Percentiles rank a stretch among this genome's conserved stretches.
These are phyloP conservation scores for Geum urbanum DNA, from an alignment of 306 rosid genomes.

Conservation along the genomic window DNA sequence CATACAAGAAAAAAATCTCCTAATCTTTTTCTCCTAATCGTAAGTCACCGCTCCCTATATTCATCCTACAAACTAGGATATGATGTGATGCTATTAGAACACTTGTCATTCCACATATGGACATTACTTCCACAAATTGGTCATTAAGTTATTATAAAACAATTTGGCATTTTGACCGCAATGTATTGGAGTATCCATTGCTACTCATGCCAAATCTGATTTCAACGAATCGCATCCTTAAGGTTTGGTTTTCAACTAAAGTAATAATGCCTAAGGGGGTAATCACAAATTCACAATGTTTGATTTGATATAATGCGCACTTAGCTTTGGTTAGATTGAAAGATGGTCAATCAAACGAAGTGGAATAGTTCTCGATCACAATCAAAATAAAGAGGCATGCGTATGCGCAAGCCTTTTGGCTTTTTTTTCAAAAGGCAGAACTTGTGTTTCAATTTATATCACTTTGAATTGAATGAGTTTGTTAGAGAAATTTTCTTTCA, in stretches of 20 bases:
- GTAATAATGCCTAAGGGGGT: conserved; percentile 36
- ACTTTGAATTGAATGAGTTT: conserved; percentile 10
- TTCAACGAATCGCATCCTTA: conserved; percentile 17
- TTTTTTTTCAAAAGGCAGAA: not conserved
- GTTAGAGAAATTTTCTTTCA: not conserved
- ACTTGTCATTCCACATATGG: conserved; percentile 37
- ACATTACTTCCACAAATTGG: conserved; percentile 18
- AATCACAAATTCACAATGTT: conserved; percentile 13
- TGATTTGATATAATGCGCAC: conserved; percentile 40
- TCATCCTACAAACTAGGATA: conserved; percentile 19
- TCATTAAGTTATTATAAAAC: conserved; percentile 2
- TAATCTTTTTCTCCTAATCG: conserved; percentile 6
- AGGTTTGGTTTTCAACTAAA: conserved; percentile 22
- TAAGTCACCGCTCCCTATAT: conserved; percentile 9
- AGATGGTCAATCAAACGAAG: conserved; percentile 34
- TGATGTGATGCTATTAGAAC: conserved; percentile 13
- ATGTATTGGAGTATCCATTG: conserved; percentile 30
- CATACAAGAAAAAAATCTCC: not conserved
- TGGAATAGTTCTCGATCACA: conserved; percentile 10
- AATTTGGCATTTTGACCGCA: conserved; percentile 28
- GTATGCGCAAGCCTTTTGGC: conserved; percentile 4
- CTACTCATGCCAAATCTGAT: conserved; percentile 48
- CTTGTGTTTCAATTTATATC: not conserved
- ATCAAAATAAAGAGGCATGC: conserved; percentile 13
- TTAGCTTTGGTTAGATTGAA: conserved; percentile 16